These are phyloP conservation scores for Penicillium sp. DNA, from an alignment of 2,329 filamentous ascomycete genomes.

Conservation along the genomic window DNA sequence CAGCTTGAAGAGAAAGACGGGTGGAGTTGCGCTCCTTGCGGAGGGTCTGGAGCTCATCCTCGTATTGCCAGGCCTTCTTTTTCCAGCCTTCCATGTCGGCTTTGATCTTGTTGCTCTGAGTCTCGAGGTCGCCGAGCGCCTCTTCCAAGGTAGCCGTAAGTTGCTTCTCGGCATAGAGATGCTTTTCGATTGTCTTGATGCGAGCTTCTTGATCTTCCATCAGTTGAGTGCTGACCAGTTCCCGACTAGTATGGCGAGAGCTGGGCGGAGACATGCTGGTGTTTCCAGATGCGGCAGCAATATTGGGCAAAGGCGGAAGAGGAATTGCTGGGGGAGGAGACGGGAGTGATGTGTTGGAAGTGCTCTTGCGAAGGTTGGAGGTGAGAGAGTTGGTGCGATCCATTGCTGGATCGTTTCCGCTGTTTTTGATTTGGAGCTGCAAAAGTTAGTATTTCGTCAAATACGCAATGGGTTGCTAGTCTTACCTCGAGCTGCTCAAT, in stretches of 20 bases:
- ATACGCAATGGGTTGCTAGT: too few relatives aligned
- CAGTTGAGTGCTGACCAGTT: constrained; percentile 71
- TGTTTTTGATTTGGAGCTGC: constrained; percentile 42
- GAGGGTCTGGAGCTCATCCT: constrained; percentile 56
- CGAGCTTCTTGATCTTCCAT: constrained; percentile 94
- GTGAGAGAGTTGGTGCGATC: constrained; percentile 57
- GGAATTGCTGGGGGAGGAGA: constrained; percentile 94
- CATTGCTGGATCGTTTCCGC: constrained; percentile 37
- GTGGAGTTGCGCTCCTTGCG: constrained; percentile 57
- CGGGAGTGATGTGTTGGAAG: constrained; percentile 76
- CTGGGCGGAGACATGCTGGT: constrained; percentile 55
- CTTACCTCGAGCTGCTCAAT: constrained; percentile 74
- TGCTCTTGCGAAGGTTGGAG: constrained; percentile 77
- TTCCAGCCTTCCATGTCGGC: constrained; percentile 85
- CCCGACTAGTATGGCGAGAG: constrained; percentile 76
- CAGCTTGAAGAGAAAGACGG: constrained; percentile 71
- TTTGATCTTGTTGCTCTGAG: constrained; percentile 87
- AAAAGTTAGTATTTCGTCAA: constrained; percentile 17
- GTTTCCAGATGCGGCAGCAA: constrained; percentile 48
- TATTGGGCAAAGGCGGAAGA: constrained; percentile 79
- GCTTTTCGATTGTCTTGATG: constrained; percentile 94
- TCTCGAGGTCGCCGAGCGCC: constrained; percentile 88
- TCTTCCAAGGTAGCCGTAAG: constrained; percentile 93
- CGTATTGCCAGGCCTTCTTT: constrained; percentile 74
- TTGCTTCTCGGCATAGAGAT: constrained; percentile 92